Evolutionary conservation across 1,284 basidiomycete genomes (phyloP), one percentile per base, ranked within the genome.

Genomic region (Trichosporon faecale): DNA sequence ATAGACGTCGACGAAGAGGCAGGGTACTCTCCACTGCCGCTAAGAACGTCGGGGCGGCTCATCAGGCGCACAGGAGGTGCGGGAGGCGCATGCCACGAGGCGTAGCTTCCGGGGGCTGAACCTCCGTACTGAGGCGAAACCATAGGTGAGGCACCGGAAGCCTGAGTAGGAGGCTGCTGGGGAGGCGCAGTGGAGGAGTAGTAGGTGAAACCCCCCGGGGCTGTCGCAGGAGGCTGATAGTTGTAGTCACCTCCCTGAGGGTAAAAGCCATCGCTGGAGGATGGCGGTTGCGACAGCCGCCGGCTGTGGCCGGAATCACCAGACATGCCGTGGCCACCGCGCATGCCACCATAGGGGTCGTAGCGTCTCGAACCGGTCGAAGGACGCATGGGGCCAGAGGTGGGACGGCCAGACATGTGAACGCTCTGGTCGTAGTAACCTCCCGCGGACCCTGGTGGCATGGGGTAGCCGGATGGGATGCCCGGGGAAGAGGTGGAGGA

Each of bases 141-240:
- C 21, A 72, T 67, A 2, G 73, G 73, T 23, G 73, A 74, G 3
- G 73, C 23, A 64, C 72, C 66, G 7, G 67, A 65, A 2, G 65
- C 63, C 29, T 72, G 67, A 4, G 68, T 64, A 0, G 68, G 65
- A 16, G 68, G 40, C 5, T 55, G 67, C 40, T 55, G 70, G 0
- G 68, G 18, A 18, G 66, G 35, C 8, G 64, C 18, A 7, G 64
- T 29, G 5, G 67, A 57, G 57, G 64, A 69, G 66, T 70, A 72
- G 61, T 72, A 67, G 1, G 69, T 35, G 60, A 72, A 70, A 8
- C 68, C 66, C 0, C 71, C 70, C 0, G 73, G 73, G 8, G 73
- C 73, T 0, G 70, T 70, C 3, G 73, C 70, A 7, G 73, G 73
- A 3, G 73, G 73, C 40, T 74, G 73, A 65, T 74, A 74, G 63